Evolutionary conservation across 2,329 filamentous ascomycete species (phyloP).

Genomic region (Beauveria sp.): DNA sequence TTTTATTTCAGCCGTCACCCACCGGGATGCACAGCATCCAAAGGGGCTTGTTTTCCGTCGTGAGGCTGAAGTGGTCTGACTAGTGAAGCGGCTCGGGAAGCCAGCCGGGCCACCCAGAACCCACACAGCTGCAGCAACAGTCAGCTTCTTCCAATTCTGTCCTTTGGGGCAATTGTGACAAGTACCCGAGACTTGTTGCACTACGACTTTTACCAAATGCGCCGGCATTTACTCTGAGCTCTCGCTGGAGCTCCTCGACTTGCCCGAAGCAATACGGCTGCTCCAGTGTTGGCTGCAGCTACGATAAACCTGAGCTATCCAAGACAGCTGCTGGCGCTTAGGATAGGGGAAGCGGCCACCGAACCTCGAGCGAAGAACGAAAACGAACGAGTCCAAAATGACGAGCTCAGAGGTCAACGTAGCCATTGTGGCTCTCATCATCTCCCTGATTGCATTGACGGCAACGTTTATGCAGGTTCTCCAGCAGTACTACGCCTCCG

Average conservation of each 20-base stretch:
- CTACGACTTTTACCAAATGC: background rate
- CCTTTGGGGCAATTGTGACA: background rate
- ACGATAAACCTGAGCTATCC: background rate
- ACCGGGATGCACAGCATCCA: background rate
- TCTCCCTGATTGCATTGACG: slow-evolving; percentile 39
- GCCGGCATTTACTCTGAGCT: background rate
- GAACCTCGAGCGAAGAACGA: background rate
- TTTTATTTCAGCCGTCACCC: background rate
- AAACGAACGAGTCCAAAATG: background rate
- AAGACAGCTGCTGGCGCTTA: background rate
- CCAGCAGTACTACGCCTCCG: slow-evolving; percentile 43
- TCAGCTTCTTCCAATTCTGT: slow-evolving; percentile 1
- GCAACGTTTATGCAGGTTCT: slow-evolving; percentile 40
- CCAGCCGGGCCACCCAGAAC: background rate
- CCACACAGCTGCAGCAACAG: slow-evolving; percentile 1
- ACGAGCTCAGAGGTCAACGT: slow-evolving; percentile 26
- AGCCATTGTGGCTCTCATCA: slow-evolving; percentile 36
- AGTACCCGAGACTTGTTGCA: background rate
- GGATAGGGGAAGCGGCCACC: background rate
- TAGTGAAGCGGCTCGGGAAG: background rate
- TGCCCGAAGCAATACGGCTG: background rate
- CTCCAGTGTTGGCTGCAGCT: background rate
- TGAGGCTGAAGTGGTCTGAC: background rate
- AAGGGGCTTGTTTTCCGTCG: background rate
- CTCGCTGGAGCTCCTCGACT: background rate